Percentiles rank a stretch among this genome's conserved stretches.
Evolutionary conservation across 2,329 filamentous ascomycete genomes (phyloP).

Genomic region (Lachnellula arida): DNA sequence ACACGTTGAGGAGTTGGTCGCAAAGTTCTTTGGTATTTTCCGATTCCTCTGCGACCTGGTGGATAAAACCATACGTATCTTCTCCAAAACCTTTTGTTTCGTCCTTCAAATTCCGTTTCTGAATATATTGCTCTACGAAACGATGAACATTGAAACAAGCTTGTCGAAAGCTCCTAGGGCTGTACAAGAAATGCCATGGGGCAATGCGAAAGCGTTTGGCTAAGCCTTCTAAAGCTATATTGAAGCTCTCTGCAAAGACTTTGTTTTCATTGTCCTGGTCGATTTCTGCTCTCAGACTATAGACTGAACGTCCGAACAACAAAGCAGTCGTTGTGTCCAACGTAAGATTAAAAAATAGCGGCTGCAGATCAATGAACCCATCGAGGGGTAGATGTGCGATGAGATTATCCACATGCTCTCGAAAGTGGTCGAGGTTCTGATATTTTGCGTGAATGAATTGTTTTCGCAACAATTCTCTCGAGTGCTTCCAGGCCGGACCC

Average conservation of each 20-base stretch:
- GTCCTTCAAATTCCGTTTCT: constrained; percentile 33
- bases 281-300: constrained; percentile 17
- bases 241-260: constrained; percentile 35
- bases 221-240: constrained; percentile 31
- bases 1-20: constrained; percentile 31
- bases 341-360: constrained; percentile 46
- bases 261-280: constrained; percentile 10
- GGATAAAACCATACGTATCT: constrained; percentile 8
- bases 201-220: constrained; percentile 29
- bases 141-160: constrained; percentile 21
- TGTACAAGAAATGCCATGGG: constrained; percentile 7
- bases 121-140: constrained; percentile 21
- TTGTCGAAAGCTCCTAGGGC: constrained; percentile 3
- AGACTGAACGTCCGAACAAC: constrained; percentile 47
- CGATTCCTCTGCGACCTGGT: constrained; percentile 19
- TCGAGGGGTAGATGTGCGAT: constrained; percentile 18
- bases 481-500: constrained; percentile 32
- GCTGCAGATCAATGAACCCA: constrained; percentile 32
- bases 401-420: constrained; percentile 28
- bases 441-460: constrained; percentile 24
- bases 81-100: constrained; percentile 14
- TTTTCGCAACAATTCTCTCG: constrained; percentile 26
- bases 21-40: constrained; percentile 31
- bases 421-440: constrained; percentile 13
- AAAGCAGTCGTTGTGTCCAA: constrained; percentile 54